Conservation (phyloP, 371 early-diverging fungal species). For the Coemansia sp. region DNA sequence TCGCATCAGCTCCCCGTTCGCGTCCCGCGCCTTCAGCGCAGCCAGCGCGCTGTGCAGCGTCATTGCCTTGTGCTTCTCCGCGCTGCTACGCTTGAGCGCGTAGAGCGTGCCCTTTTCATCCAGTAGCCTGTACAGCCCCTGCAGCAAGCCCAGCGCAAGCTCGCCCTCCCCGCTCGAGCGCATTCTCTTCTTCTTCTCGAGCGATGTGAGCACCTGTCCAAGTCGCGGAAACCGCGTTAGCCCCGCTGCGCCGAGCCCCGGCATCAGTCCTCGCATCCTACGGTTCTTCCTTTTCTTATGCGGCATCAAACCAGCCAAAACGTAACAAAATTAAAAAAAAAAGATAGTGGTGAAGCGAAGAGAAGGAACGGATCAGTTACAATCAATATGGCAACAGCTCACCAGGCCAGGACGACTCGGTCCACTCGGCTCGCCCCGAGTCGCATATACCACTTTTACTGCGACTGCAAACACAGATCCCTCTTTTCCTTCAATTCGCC, state of each 20-base stretch:
- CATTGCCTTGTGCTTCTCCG: background rate
- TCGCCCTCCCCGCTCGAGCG: background rate
- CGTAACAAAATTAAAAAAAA: background rate
- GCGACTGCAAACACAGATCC: background rate
- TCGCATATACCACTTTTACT: background rate
- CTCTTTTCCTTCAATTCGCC: too few species aligned
- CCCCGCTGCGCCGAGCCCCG: slow-evolving; percentile 18
- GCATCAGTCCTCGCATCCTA: background rate
- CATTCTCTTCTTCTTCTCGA: background rate
- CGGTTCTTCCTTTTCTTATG: background rate
- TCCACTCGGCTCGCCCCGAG: too few species aligned
- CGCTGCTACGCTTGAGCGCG: too few species aligned
- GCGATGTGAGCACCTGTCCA: background rate
- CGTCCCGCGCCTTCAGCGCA: background rate
- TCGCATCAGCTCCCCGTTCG: background rate
- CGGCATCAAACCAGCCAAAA: background rate
- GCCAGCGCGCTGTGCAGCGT: background rate
- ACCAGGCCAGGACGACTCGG: too few species aligned
- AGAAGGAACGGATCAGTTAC: too few species aligned
- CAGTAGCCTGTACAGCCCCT: background rate
- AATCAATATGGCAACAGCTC: too few species aligned
- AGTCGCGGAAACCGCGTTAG: slow-evolving; percentile 22
- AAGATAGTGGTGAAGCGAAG: background rate
- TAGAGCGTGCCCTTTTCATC: background rate
- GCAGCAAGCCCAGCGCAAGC: background rate